Evolutionary conservation across 2,329 filamentous ascomycete genomes (phyloP), one percentile per base, ranked within the genome.

Genomic region (Arthroderma uncinatum): DNA sequence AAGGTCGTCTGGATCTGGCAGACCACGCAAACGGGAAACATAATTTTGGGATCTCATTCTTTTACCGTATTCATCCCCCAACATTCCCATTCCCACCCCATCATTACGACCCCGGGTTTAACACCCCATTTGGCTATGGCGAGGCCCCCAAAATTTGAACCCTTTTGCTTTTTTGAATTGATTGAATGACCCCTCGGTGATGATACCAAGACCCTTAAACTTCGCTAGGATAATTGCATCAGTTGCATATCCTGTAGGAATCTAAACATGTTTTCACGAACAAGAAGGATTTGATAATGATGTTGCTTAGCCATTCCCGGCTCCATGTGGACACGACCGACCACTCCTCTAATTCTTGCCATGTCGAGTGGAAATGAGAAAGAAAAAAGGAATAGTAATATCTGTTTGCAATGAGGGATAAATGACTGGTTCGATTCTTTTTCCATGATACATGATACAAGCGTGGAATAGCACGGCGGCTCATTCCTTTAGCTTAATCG

Each of bases 1-100:
- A 33, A 74, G 72, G 70, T 73, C 72, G 44, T 70, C 71, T 57
- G 72, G 73, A 34, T 64, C 70, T 54, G 65, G 70, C 42, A 71
- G 65, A 61, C 61, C 59, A 56, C 70, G 70, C 60, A 69, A 69
- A 47, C 65, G 65, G 44, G 68, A 71, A 57, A 48, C 67, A 63
- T 60, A 58, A 30, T 40, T 14, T 53, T 53, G 19, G 14, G 33
- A n/a, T n/a, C 21, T n/a, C 4, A 30, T 48, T 30, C 6, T 30
- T 48, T n/a, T 28, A 16, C 12, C 39, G 23, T 42, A 16, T 14
- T 8, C 39, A 30, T 48, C 25, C 44, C 10, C 23, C n/a, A 12
- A 48, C 6, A 6, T 12, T 12, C 33, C 33, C 21, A 25, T 28
- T n/a, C 21, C 12, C 28, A 4, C 10, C 25, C 12, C 44, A 48